These are phyloP conservation scores for Gyrodon lividus DNA, from an alignment of 768 basidiomycete genomes.

Conservation along the genomic window DNA sequence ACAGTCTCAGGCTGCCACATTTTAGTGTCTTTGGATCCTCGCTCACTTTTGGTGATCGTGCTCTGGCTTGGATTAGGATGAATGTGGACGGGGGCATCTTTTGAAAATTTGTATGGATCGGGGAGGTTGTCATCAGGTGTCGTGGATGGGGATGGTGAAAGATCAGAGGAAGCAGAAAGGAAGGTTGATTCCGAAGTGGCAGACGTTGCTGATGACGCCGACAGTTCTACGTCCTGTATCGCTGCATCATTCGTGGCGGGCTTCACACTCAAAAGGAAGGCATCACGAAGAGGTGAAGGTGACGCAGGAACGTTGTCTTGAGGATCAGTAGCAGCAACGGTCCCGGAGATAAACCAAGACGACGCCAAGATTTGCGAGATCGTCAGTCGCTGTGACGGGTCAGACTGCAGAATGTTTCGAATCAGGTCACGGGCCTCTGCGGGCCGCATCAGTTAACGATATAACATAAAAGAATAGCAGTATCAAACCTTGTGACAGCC, in stretches of 20 bases:
- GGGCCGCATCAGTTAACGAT: constrained; percentile 2
- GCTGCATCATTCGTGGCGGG: constrained; percentile 8
- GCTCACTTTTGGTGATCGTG: constrained; percentile 51
- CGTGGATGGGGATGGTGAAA: constrained; percentile 48
- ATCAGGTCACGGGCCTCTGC: constrained; percentile 87
- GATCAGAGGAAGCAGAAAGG: constrained; percentile 54
- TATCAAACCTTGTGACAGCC: constrained; percentile 78
- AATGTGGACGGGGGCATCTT: constrained; percentile 29
- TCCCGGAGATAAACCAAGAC: constrained; percentile 70
- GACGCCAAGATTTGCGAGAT: constrained; percentile 86
- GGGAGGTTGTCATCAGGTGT: constrained; percentile 50
- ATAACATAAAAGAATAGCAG: not conserved
- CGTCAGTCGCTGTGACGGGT: constrained; percentile 69
- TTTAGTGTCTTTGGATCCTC: constrained; percentile 29
- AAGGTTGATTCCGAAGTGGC: constrained; percentile 45
- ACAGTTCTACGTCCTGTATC: constrained; percentile 27
- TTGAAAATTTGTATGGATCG: constrained; percentile 43
- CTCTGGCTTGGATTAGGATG: constrained; percentile 56
- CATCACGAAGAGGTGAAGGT: constrained; percentile 31
- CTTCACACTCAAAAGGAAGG: constrained; percentile 29
- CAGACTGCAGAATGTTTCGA: constrained; percentile 70
- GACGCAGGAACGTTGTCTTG: constrained; percentile 28
- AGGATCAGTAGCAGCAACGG: constrained; percentile 2
- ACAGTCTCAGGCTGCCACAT: constrained; percentile 47
- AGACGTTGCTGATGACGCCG: constrained; percentile 47